A percentile compares a stretch with the other conserved stretches of the same genome.
Conservation (phyloP, 345 rosid genomes). For the Mangifera indica region DNA sequence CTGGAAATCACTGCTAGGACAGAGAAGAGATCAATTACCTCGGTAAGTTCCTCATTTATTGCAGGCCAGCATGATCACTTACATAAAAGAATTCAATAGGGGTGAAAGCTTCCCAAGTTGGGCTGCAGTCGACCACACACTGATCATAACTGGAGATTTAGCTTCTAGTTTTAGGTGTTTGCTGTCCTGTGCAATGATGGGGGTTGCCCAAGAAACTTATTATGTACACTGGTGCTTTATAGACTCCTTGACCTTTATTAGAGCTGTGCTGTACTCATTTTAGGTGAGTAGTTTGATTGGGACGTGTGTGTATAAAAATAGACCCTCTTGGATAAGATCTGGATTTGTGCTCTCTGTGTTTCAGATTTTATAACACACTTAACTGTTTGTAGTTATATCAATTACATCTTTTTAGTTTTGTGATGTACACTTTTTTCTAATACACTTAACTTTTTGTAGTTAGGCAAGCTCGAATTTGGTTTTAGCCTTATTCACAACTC, state of each 20-base stretch:
- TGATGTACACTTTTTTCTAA: slow-evolving; percentile 4
- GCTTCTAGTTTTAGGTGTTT: neutral
- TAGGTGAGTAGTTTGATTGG: neutral
- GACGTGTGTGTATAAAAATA: slow-evolving; percentile 5
- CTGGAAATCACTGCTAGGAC: neutral
- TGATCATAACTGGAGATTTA: neutral
- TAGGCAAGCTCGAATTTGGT: neutral
- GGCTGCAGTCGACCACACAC: neutral
- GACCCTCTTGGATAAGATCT: neutral
- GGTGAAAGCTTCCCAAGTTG: neutral
- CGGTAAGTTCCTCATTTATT: slow-evolving; percentile 24
- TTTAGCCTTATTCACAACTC: slow-evolving; percentile 17
- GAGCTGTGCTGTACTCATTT: neutral
- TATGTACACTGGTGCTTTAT: neutral
- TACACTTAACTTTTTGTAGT: neutral
- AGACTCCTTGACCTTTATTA: neutral
- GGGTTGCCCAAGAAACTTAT: neutral
- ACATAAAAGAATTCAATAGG: neutral
- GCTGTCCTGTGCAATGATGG: slow-evolving; percentile 1
- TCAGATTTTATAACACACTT: neutral
- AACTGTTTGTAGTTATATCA: neutral
- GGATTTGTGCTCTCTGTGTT: neutral
- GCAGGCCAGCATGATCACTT: slow-evolving; percentile 15
- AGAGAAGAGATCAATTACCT: slow-evolving; percentile 8
- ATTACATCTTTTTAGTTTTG: too few species aligned